Evolutionary conservation across 1,139 yeast genomes (phyloP), one percentile per base, ranked within the genome.

Genomic region (Yamadazyma blattariae): DNA sequence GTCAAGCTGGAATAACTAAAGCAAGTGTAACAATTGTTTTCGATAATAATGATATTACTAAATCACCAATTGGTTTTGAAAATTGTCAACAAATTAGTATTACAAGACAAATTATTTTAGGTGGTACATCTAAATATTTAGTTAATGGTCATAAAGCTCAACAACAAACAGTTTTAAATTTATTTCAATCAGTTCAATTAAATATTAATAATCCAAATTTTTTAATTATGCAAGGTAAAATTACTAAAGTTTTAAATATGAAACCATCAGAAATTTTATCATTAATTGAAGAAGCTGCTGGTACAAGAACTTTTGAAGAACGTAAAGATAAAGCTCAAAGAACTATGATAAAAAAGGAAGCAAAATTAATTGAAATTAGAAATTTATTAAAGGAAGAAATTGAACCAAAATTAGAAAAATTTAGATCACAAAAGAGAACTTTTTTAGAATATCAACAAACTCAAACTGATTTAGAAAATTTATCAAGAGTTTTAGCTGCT

Each of bases 71-170:
- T 39, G 96, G 96, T 5, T 90, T 88, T 52, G 94, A 85, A 48
- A 79, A 80, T 35, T 76, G 82, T 41, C 67, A 82, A 8, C 85
- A 87, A 47, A 88, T 94, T 44, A 84, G 95, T 43, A 95, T 94
- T 4, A 90, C 98, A 5, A 75, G 99, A 45, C 97, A 89, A 53
- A 80, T 94, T 45, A 82, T 85, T 2, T 67, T 94, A 38, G 97
- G 97, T 17, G 97, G 97, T 6, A 81, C 88, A 1, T 85, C 95
- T 26, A 92, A 92, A 61, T 94, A 90, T 54, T 67, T 92, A 46
- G 87, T 94, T 48, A 92, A 94, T 61, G 98, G 98, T 30, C 97
- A 89, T 57, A 79, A 95, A 46, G 97, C 97, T 0, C 96, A 90
- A 52, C 97, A 90, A 54, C 95, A 84, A 50, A 85, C 95, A 5